phyloP scores from a whole-genome alignment of 345 rosid genomes.

The Leavenworthia alabamica region DNA sequence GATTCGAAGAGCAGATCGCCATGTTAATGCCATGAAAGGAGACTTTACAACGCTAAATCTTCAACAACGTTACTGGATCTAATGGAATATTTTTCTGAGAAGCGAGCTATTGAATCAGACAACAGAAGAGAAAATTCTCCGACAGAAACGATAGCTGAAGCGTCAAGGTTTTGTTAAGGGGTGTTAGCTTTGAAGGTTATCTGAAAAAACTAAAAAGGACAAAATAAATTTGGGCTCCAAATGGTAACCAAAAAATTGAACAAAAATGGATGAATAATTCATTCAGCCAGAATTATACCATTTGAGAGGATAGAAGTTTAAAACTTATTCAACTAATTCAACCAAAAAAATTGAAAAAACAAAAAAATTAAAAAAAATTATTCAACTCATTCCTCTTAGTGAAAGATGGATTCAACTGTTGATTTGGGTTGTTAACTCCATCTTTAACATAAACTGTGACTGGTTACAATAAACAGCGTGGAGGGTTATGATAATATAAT shows the following conservation, averaged over 20 bases:
- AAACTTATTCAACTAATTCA: too few species aligned
- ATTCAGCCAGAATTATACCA: too few species aligned
- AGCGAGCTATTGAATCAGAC: neutral
- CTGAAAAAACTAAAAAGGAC: too few species aligned
- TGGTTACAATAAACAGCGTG: slow-evolving; percentile 20
- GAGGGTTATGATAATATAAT: too few species aligned
- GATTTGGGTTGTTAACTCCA: slow-evolving; percentile 24
- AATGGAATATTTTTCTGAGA: neutral
- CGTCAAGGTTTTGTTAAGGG: neutral
- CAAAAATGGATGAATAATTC: too few species aligned
- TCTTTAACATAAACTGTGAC: slow-evolving; percentile 19
- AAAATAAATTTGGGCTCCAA: too few species aligned
- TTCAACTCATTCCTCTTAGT: too few species aligned
- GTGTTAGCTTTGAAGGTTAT: too few species aligned
- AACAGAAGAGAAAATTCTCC: neutral
- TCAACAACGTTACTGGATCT: slow-evolving; percentile 1
- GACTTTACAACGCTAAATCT: slow-evolving; percentile 49
- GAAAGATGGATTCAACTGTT: slow-evolving; percentile 17
- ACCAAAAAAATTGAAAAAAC: too few species aligned
- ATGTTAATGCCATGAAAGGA: slow-evolving; percentile 62
- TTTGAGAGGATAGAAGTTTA: too few species aligned
- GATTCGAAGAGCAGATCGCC: slow-evolving; percentile 72
- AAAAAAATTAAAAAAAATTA: too few species aligned
- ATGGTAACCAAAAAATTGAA: too few species aligned
- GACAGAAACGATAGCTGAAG: neutral